Evolutionary conservation across 2,329 filamentous ascomycete genomes (phyloP).

Genomic region (Capronia coronata): DNA sequence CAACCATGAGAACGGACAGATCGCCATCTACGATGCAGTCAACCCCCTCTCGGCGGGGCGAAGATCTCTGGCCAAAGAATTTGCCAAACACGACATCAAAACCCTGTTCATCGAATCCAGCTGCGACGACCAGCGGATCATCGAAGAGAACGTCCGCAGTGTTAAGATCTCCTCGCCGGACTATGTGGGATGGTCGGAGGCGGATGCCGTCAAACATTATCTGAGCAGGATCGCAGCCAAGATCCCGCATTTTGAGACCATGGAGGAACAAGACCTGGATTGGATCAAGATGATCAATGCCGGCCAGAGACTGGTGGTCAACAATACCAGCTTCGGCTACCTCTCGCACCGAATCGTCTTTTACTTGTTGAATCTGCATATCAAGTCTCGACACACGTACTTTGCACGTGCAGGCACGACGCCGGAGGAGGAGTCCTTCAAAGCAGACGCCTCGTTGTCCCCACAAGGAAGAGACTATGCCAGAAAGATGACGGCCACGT

Average conservation of each 20-base stretch:
- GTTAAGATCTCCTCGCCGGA: slow-evolving; percentile 98
- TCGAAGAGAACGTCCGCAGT: slow-evolving; percentile 91
- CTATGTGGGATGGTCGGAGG: slow-evolving; percentile 84
- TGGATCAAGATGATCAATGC: slow-evolving; percentile 99
- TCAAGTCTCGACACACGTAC: slow-evolving; percentile 58
- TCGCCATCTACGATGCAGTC: slow-evolving; percentile 97
- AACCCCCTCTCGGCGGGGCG: slow-evolving; percentile 82
- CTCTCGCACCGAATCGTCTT: slow-evolving; percentile 96
- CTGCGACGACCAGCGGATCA: slow-evolving; percentile 86
- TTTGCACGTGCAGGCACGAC: slow-evolving; percentile 64
- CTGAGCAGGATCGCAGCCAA: slow-evolving; percentile 81
- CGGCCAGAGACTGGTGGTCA: slow-evolving; percentile 85
- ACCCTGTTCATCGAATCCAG: slow-evolving; percentile 95
- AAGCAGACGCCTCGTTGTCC: slow-evolving; percentile 78
- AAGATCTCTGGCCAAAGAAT: slow-evolving; percentile 82
- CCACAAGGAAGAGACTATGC: slow-evolving; percentile 75
- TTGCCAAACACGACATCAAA: slow-evolving; percentile 95
- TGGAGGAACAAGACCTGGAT: slow-evolving; percentile 88
- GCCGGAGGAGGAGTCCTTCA: slow-evolving; percentile 84
- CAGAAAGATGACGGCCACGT: slow-evolving; percentile 73
- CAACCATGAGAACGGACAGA: slow-evolving; percentile 94
- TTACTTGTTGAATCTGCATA: slow-evolving; percentile 94
- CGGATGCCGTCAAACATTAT: slow-evolving; percentile 89
- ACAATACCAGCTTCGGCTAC: slow-evolving; percentile 95
- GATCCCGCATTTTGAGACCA: slow-evolving; percentile 93